A percentile compares a stretch with the other conserved stretches of the same genome.
phyloP scores from a whole-genome alignment of 805 yeast genomes.

The Suhomyces kilbournensis region DNA sequence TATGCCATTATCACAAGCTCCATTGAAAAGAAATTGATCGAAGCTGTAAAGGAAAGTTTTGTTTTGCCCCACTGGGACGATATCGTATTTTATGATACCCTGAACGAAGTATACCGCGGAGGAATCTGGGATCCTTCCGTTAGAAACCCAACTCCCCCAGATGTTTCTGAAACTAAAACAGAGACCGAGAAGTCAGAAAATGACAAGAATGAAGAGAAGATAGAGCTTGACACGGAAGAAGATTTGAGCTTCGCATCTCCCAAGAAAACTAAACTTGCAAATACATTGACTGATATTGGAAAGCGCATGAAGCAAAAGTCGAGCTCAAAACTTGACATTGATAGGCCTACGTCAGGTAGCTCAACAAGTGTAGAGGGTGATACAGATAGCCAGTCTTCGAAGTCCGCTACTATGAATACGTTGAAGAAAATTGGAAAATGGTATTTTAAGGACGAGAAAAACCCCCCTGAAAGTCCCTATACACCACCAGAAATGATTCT shows the following conservation, averaged over 20 bases:
- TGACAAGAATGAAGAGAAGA: background rate
- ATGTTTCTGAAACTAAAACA: background rate
- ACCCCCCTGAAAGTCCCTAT: conserved; percentile 19
- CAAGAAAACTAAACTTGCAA: conserved; percentile 14
- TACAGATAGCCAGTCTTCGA: background rate
- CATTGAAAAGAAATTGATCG: conserved; percentile 74
- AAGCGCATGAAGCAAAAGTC: conserved; percentile 5
- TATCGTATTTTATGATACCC: conserved; percentile 63
- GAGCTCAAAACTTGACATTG: background rate
- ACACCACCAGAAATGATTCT: conserved; percentile 69
- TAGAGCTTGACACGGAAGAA: background rate
- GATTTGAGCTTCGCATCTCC: background rate
- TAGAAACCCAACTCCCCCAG: background rate
- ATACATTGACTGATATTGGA: conserved; percentile 11
- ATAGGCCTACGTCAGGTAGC: background rate
- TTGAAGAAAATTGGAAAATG: conserved; percentile 64
- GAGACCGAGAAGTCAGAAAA: background rate
- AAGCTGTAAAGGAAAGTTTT: conserved; percentile 72
- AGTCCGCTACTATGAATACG: conserved; percentile 27
- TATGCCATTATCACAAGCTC: conserved; percentile 77
- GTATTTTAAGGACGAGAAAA: conserved; percentile 52
- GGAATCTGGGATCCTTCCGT: conserved; percentile 77
- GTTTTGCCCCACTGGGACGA: conserved; percentile 92
- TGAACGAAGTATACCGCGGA: conserved; percentile 75
- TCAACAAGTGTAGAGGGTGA: background rate